Percentiles rank a stretch among this genome's conserved stretches.
Conservation (phyloP, 352 stramenopile genomes). For the Aphanomyces invadans region DNA sequence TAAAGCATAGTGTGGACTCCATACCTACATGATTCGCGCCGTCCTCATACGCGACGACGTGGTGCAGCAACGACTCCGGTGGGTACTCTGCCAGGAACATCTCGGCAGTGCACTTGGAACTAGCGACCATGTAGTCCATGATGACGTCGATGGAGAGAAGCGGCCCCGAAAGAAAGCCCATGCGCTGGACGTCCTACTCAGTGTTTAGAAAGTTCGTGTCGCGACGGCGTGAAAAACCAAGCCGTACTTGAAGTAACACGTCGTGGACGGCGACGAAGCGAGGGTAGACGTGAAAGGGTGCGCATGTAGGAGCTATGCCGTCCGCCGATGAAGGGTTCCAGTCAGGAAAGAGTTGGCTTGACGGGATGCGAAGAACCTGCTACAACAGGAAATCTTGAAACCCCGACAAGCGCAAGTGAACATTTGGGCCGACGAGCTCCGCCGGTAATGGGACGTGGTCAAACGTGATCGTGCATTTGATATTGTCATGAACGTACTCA, state of each 20-base stretch:
- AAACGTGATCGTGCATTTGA: slow-evolving; percentile 76
- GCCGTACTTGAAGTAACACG: too few species aligned
- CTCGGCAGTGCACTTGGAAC: slow-evolving; percentile 38
- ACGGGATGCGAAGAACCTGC: slow-evolving; percentile 64
- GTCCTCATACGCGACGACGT: slow-evolving; percentile 44
- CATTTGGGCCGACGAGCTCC: slow-evolving; percentile 1
- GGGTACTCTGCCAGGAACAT: slow-evolving; percentile 47
- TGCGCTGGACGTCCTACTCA: slow-evolving; percentile 34
- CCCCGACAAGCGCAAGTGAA: slow-evolving; percentile 35
- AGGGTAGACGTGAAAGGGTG: slow-evolving; percentile 71
- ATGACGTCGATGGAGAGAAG: slow-evolving; percentile 58
- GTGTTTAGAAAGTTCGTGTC: slow-evolving; percentile 52
- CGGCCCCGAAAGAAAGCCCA: slow-evolving; percentile 67
- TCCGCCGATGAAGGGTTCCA: too few species aligned
- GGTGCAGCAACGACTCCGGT: slow-evolving; percentile 48
- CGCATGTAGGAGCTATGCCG: too few species aligned
- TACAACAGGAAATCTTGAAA: slow-evolving; percentile 73
- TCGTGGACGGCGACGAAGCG: slow-evolving; percentile 72
- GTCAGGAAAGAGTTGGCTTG: slow-evolving; percentile 61
- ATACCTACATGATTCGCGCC: slow-evolving; percentile 6
- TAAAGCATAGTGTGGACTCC: slow-evolving; percentile 18
- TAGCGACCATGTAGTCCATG: slow-evolving; percentile 55
- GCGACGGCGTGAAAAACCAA: too few species aligned
- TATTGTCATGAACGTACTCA: slow-evolving; percentile 63
- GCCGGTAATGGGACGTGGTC: slow-evolving; percentile 51